phyloP scores from a whole-genome alignment of 176 grass and related monocot genomes.

The Oryza meridionalis region DNA sequence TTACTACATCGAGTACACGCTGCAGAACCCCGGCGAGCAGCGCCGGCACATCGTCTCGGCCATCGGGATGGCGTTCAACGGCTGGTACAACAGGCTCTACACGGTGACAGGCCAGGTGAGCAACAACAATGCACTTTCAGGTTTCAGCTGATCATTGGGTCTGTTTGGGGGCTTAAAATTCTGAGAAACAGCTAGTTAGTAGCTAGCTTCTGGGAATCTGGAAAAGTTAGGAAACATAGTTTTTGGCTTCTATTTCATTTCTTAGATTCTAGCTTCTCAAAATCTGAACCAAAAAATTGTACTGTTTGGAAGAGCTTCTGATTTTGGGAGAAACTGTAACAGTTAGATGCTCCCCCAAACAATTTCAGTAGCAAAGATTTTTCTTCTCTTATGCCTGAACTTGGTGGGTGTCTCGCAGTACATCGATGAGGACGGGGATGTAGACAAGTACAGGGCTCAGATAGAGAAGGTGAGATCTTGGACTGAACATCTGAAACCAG shows the following conservation, averaged over 20 bases:
- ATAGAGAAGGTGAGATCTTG: constrained; percentile 64
- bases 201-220: too few species aligned
- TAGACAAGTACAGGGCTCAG: constrained; percentile 58
- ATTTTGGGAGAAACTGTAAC: too few species aligned
- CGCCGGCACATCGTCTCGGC: constrained; percentile 80
- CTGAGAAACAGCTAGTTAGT: too few species aligned
- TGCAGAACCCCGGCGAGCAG: constrained; percentile 86
- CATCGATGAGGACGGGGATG: constrained; percentile 70
- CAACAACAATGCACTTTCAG: background rate
- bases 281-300: too few species aligned
- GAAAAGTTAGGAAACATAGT: too few species aligned
- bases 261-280: too few species aligned
- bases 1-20: constrained; percentile 91
- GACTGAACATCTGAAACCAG: background rate
- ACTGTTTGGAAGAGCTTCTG: too few species aligned
- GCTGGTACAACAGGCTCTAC: constrained; percentile 90
- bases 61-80: constrained; percentile 85
- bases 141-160: background rate
- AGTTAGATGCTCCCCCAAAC: too few species aligned
- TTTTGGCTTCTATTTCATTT: too few species aligned
- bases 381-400: background rate
- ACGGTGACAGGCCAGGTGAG: constrained; percentile 86
- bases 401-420: constrained; percentile 48
- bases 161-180: too few species aligned
- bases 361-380: too few species aligned